A percentile compares a stretch with the other conserved stretches of the same genome.
These are phyloP conservation scores for Teunomyces stri DNA, from an alignment of 805 yeast species.

Conservation along the genomic window DNA sequence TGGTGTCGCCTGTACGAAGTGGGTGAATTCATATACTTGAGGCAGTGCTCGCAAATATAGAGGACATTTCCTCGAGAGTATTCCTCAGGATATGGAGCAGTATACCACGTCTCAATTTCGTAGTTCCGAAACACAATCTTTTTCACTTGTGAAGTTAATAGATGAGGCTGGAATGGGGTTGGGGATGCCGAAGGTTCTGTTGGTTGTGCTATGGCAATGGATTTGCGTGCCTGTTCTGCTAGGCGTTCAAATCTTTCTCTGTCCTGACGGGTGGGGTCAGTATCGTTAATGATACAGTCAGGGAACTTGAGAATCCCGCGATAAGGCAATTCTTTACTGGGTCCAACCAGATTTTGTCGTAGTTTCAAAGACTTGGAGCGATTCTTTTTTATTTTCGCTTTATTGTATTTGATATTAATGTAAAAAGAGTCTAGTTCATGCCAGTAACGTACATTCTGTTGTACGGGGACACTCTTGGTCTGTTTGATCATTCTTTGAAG, in stretches of 20 bases:
- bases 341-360: conserved; percentile 18
- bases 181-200: conserved; percentile 8
- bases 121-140: conserved; percentile 67
- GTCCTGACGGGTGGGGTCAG: conserved; percentile 58
- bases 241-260: conserved; percentile 42
- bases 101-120: conserved; percentile 88
- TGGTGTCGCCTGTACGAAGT: conserved; percentile 67
- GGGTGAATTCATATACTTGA: conserved; percentile 73
- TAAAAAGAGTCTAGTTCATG: not conserved
- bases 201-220: not conserved
- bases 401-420: not conserved
- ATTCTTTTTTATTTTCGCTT: not conserved
- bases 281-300: conserved; percentile 57
- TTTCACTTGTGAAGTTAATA: conserved; percentile 43
- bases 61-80: conserved; percentile 61
- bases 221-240: not conserved
- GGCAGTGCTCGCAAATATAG: conserved; percentile 79
- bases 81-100: conserved; percentile 90
- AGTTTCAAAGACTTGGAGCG: not conserved
- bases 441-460: not conserved
- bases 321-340: conserved; percentile 55
- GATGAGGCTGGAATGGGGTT: conserved; percentile 11
- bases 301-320: conserved; percentile 60
- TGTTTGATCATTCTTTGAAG: conserved; percentile 16
- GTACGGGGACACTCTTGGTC: conserved; percentile 9